Evolutionary conservation across 2,329 filamentous ascomycete genomes (phyloP).

Genomic region (Pseudovirgaria hyperparasitica): DNA sequence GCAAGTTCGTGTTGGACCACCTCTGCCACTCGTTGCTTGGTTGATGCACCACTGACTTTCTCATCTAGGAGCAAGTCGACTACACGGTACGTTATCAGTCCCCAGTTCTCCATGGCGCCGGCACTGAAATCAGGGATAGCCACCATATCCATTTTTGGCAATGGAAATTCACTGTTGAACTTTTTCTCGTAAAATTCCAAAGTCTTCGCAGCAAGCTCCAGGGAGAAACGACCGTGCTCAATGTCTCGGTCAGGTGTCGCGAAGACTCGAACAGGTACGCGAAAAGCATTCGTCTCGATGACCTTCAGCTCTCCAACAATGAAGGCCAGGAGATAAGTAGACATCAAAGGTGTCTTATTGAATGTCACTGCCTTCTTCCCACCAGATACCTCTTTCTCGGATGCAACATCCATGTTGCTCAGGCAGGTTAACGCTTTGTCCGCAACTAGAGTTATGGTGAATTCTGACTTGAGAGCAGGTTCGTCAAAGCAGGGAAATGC

Average conservation of each 20-base stretch:
- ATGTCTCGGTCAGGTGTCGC: constrained; percentile 82
- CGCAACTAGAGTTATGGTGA: constrained; percentile 80
- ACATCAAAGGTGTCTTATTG: constrained; percentile 88
- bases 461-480: constrained; percentile 83
- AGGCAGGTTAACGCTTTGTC: constrained; percentile 84
- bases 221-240: constrained; percentile 79
- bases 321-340: constrained; percentile 88
- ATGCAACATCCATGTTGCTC: constrained; percentile 92
- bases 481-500: constrained; percentile 97
- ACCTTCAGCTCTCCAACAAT: constrained; percentile 90
- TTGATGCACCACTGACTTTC: constrained; percentile 76
- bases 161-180: constrained; percentile 74
- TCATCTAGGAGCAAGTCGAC: constrained; percentile 86
- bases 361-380: constrained; percentile 82
- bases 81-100: constrained; percentile 85
- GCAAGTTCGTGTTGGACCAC: constrained; percentile 94
- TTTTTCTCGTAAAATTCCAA: constrained; percentile 92
- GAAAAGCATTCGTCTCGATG: constrained; percentile 83
- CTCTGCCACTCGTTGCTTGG: constrained; percentile 86
- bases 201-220: constrained; percentile 79
- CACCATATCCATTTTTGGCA: constrained; percentile 94
- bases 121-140: constrained; percentile 93
- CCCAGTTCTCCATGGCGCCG: constrained; percentile 98
- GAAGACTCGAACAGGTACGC: constrained; percentile 87
- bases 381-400: constrained; percentile 57